Evolutionary conservation across 2,329 filamentous ascomycete species (phyloP).

Genomic region (Fusarium praegraminearum): DNA sequence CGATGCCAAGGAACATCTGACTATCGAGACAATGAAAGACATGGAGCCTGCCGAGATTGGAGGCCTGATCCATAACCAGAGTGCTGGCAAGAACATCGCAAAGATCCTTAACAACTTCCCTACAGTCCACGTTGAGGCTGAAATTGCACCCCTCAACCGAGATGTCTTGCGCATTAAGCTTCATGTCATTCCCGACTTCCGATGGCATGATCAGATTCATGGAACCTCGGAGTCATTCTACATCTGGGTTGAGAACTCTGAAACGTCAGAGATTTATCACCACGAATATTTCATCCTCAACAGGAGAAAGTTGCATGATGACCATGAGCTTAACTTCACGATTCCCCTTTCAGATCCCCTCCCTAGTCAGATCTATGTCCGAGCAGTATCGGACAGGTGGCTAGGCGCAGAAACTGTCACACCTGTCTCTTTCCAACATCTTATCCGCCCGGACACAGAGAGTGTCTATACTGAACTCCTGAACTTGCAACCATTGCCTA

Average conservation of each 20-base stretch:
- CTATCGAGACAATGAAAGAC: constrained; percentile 86
- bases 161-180: constrained; percentile 94
- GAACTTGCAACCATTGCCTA: constrained; percentile 88
- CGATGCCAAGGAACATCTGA: constrained; percentile 80
- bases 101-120: constrained; percentile 92
- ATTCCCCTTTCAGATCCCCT: constrained; percentile 94
- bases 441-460: constrained; percentile 96
- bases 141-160: constrained; percentile 94
- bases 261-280: constrained; percentile 97
- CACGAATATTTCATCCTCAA: constrained; percentile 97
- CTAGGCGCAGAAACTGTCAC: constrained; percentile 95
- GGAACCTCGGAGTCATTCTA: constrained; percentile 97
- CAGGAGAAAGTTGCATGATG: constrained; percentile 88
- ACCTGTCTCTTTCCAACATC: constrained; percentile 95
- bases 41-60: constrained; percentile 96
- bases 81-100: constrained; percentile 84
- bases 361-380: constrained; percentile 95
- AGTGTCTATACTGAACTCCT: constrained; percentile 96
- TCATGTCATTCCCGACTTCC: constrained; percentile 87
- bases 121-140: constrained; percentile 88
- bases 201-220: constrained; percentile 93
- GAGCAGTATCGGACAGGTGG: constrained; percentile 95
- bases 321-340: constrained; percentile 98
- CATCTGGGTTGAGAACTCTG: constrained; percentile 99
- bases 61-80: constrained; percentile 87